phyloP scores from a whole-genome alignment of 2,329 filamentous ascomycete genomes.

The Pezicula carpinea region DNA sequence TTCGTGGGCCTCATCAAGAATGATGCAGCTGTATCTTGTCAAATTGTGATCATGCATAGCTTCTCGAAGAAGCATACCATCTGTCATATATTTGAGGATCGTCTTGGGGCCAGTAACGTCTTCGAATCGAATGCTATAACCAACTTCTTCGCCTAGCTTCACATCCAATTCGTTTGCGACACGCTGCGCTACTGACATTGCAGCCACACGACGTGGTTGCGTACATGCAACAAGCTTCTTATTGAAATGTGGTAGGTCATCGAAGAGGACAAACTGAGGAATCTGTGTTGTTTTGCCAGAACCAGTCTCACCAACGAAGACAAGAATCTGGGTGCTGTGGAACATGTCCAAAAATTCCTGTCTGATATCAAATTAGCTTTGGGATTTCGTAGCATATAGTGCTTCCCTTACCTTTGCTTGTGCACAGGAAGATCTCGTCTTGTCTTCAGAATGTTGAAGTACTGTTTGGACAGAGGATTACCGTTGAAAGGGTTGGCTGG shows the following conservation, averaged over 20 bases:
- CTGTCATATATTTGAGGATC: conserved; percentile 98
- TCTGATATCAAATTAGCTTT: conserved; percentile 36
- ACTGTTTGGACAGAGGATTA: conserved; percentile 69
- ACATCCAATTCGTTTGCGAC: conserved; percentile 97
- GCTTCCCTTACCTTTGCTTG: conserved; percentile 65
- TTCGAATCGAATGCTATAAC: conserved; percentile 98
- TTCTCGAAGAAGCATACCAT: conserved; percentile 95
- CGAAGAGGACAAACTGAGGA: conserved; percentile 95
- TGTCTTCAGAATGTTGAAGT: conserved; percentile 83
- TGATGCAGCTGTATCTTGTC: conserved; percentile 92
- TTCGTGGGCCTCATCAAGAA: conserved; percentile 98
- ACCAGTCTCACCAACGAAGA: conserved; percentile 98
- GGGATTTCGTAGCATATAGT: not conserved
- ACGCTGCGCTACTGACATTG: conserved; percentile 98
- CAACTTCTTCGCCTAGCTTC: conserved; percentile 85
- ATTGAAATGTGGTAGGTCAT: conserved; percentile 83
- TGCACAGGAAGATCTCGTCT: conserved; percentile 86
- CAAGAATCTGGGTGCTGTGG: conserved; percentile 90
- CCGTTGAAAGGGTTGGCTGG: conserved; percentile 84
- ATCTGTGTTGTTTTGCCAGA: conserved; percentile 99
- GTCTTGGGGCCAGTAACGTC: conserved; percentile 87
- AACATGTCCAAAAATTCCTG: conserved; percentile 92
- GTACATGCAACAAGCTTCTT: conserved; percentile 95
- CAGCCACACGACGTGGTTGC: conserved; percentile 93
- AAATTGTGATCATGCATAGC: conserved; percentile 94